A percentile compares a stretch with the other conserved stretches of the same genome.
Evolutionary conservation across 305 asterid species (phyloP).

Genomic region (Rubia peregrina): DNA sequence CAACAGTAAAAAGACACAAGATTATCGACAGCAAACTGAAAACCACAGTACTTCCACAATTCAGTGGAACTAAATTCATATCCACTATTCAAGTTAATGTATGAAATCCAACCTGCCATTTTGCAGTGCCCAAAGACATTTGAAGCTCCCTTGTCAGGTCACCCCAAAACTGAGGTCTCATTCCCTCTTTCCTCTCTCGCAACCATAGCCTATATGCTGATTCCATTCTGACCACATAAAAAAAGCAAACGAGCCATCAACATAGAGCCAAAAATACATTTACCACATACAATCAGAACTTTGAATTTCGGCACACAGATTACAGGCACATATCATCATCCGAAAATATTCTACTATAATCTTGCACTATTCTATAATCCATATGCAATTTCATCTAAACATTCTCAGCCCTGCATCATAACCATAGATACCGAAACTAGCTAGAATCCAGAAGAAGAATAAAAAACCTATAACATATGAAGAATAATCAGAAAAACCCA

Average conservation of each 20-base stretch:
- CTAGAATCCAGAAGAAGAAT: not conserved
- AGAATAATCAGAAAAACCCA: slow-evolving; percentile 5
- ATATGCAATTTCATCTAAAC: not conserved
- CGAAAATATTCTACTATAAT: not conserved
- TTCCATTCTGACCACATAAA: slow-evolving; percentile 57
- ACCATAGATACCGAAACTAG: slow-evolving; percentile 6
- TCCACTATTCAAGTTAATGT: not conserved
- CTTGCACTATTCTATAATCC: not conserved
- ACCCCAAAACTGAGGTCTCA: slow-evolving; percentile 41
- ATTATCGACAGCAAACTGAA: slow-evolving; percentile 12
- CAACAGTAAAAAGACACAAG: slow-evolving; percentile 6
- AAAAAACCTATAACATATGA: not conserved
- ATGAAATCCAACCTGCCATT: slow-evolving; percentile 69
- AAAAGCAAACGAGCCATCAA: not conserved
- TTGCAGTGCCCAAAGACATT: slow-evolving; percentile 78
- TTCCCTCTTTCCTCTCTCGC: slow-evolving; percentile 54
- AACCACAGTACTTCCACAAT: not conserved
- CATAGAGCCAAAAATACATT: too few relatives aligned
- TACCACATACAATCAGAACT: not conserved
- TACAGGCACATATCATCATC: not conserved
- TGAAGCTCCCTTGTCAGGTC: slow-evolving; percentile 67
- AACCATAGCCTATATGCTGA: slow-evolving; percentile 67
- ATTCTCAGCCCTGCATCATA: not conserved
- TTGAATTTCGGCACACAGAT: not conserved
- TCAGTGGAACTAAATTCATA: not conserved